Percentiles rank a stretch among this genome's conserved stretches.
phyloP scores from a whole-genome alignment of 2,329 filamentous ascomycete genomes.

The Gaeumannomyces tritici region DNA sequence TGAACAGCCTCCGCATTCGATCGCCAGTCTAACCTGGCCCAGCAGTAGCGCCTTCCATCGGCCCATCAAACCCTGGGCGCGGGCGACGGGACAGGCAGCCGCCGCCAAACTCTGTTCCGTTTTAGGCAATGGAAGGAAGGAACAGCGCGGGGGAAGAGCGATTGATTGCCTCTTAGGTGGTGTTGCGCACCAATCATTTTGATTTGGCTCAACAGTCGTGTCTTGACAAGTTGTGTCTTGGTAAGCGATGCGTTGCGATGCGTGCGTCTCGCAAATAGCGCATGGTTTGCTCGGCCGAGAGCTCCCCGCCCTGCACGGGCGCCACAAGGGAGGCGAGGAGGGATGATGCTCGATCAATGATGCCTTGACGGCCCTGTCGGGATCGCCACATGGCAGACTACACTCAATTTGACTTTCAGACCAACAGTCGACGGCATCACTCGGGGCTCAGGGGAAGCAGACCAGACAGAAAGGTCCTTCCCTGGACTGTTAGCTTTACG shows the following conservation, averaged over 20 bases:
- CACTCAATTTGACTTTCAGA: neutral
- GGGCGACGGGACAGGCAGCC: neutral
- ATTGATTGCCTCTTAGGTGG: too few relatives aligned
- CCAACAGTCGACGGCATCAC: neutral
- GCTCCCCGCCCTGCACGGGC: too few relatives aligned
- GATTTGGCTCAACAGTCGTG: too few relatives aligned
- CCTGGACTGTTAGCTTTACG: too few relatives aligned
- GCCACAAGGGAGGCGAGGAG: neutral
- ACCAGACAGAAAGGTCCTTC: too few relatives aligned
- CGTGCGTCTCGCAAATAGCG: too few relatives aligned
- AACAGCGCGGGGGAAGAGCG: neutral
- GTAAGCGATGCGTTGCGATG: too few relatives aligned
- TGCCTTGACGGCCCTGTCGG: neutral
- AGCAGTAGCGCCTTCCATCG: neutral
- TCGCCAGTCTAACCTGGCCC: too few relatives aligned
- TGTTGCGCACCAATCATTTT: too few relatives aligned
- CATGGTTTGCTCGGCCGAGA: neutral
- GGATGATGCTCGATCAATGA: neutral
- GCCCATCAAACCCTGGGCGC: neutral
- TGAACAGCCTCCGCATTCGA: neutral
- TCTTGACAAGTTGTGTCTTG: too few relatives aligned
- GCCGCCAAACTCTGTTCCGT: neutral
- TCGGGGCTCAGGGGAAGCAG: neutral
- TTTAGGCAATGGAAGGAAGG: neutral
- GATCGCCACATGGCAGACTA: neutral